Base-by-base conservation (phyloP, 1,284 basidiomycete genomes). In the Trametes hirsuta region DNA sequence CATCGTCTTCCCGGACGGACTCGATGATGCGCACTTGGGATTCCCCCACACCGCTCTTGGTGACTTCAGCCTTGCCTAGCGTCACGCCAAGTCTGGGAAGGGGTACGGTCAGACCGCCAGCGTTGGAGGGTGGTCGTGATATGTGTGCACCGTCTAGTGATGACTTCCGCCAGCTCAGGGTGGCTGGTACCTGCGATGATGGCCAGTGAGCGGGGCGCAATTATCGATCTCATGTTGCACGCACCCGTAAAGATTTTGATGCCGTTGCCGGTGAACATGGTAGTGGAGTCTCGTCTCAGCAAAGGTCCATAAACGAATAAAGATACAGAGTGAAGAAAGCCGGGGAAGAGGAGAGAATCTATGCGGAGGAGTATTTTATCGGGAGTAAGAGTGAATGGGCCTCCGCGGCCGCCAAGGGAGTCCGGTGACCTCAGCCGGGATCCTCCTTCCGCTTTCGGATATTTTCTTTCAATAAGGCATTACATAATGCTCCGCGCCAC, bases 1-100 rank as follows among this genome's bases (percentile, higher is more conserved):
- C 97, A 76, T 99, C 97, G 77, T 95, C 93, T 78, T 99, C 97
- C 60, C 97, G 92, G 36, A 99, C 97, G 57, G 93, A 95, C 79
- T 99, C 97, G 59, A 85, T 84, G 73, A 99, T 95, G 63, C 92
- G 92, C 60, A 99, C 92, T 71, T 88, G 88, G 52, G 92, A 93
- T 79, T 98, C 96, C 63, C 96, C 96, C 64, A 96, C 92, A 15
- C 93, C 93, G 72, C 94, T 97, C 73, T 90, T 87, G 47, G 87
- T 87, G 54, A 98, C 88, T 68, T 93, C 91, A 15, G 94, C 93
- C 67, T 88, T 89, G 57, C 90, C 90, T 59, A 97, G 82, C 39
- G 92, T 86, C 62, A 97, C 81, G 41, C 94, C 91, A 69, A 97
- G 88, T 63, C 94, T 95, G 76, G 30, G 22, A 24, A n/a, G 41